These are phyloP conservation scores for Hymenoscyphus repandus DNA, from an alignment of 2,329 filamentous ascomycete genomes.

Conservation along the genomic window DNA sequence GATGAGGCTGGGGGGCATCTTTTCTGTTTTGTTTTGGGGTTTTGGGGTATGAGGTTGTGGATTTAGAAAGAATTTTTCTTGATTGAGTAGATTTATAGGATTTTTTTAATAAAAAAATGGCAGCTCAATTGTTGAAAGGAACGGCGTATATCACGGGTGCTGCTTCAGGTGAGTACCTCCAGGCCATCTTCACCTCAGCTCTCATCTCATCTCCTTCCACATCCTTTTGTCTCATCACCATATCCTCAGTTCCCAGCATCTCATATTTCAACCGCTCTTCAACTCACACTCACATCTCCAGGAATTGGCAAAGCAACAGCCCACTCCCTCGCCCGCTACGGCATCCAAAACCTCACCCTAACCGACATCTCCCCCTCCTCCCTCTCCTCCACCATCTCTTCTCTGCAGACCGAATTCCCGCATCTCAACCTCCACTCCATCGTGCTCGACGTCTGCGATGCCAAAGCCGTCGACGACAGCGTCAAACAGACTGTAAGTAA, in stretches of 20 bases:
- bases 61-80: no score
- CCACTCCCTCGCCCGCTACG: constrained; percentile 42
- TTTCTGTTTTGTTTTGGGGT: no score
- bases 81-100: no score
- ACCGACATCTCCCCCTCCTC: constrained; percentile 38
- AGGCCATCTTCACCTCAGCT: no score
- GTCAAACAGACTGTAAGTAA: constrained; percentile 37
- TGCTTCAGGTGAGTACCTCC: constrained; percentile 38
- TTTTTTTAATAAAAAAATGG: background rate
- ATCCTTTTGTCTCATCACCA: no score
- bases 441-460: constrained; percentile 41
- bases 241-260: no score
- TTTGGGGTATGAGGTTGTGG: no score
- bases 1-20: no score
- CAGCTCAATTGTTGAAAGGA: constrained; percentile 37
- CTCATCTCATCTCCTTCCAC: no score
- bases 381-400: constrained; percentile 30
- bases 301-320: constrained; percentile 46
- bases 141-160: constrained; percentile 45
- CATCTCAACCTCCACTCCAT: constrained; percentile 37
- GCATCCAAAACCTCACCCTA: constrained; percentile 42
- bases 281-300: constrained; percentile 23
- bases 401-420: constrained; percentile 36
- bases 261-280: no score
- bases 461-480: constrained; percentile 38